A percentile compares a stretch with the other conserved stretches of the same genome.
phyloP scores from a whole-genome alignment of 768 basidiomycete genomes.

The Phanerochaete sordida region DNA sequence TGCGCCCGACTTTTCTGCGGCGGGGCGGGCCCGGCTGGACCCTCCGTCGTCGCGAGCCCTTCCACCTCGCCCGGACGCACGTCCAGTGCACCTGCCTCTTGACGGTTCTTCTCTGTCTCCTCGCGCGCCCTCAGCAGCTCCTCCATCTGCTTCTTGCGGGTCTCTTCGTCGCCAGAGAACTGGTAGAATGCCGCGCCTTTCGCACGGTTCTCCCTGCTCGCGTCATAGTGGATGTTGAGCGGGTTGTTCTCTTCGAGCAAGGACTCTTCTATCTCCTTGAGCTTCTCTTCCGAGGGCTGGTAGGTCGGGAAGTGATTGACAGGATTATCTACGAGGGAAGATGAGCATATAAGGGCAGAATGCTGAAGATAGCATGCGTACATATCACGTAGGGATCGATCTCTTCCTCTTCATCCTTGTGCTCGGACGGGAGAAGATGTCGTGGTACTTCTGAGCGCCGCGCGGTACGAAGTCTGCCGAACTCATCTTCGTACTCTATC shows the following conservation, averaged over 20 bases:
- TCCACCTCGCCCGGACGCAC: constrained; percentile 69
- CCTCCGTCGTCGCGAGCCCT: constrained; percentile 55
- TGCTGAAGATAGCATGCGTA: constrained; percentile 5
- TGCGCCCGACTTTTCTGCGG: constrained; percentile 47
- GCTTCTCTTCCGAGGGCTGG: constrained; percentile 75
- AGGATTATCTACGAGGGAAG: constrained; percentile 58
- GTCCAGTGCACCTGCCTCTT: constrained; percentile 59
- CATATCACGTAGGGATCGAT: constrained; percentile 24
- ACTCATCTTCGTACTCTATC: constrained; percentile 85
- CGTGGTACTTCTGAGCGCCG: constrained; percentile 76
- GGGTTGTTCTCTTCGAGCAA: constrained; percentile 71
- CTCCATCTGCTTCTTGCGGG: constrained; percentile 77
- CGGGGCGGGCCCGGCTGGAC: not conserved
- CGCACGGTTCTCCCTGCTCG: constrained; percentile 75
- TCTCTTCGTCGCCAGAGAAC: constrained; percentile 84
- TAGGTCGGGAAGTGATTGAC: constrained; percentile 86
- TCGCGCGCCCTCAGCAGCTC: constrained; percentile 62
- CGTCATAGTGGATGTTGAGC: constrained; percentile 76
- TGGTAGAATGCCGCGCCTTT: constrained; percentile 92
- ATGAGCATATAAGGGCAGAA: constrained; percentile 4
- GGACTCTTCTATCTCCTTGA: constrained; percentile 70
- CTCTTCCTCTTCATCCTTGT: constrained; percentile 49
- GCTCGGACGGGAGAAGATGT: constrained; percentile 46
- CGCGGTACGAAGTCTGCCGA: constrained; percentile 70
- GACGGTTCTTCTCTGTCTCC: constrained; percentile 65